A percentile compares a stretch with the other conserved stretches of the same genome.
Evolutionary conservation across 495 filamentous ascomycete genomes (phyloP).

Genomic region (Talaromyces ruber): DNA sequence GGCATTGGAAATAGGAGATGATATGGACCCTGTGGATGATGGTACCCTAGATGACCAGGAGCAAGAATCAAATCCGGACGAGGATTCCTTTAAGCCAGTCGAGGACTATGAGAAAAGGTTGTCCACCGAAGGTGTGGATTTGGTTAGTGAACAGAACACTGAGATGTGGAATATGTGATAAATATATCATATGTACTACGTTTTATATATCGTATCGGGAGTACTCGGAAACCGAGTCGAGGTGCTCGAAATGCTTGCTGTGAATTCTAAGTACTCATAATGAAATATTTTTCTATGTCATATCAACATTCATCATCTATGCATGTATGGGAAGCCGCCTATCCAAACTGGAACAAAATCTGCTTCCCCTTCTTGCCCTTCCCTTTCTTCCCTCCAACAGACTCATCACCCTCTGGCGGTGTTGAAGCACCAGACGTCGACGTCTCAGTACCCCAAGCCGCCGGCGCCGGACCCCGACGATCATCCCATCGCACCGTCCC

Average conservation of each 20-base stretch:
- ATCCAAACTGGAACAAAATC: constrained; percentile 52
- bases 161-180: background rate
- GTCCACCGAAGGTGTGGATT: background rate
- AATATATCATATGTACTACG: background rate
- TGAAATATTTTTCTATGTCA: background rate
- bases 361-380: constrained; percentile 72
- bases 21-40: constrained; percentile 1
- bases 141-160: background rate
- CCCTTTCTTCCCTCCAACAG: constrained; percentile 64
- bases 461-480: constrained; percentile 24
- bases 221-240: background rate
- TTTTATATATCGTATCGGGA: background rate
- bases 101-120: background rate
- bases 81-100: background rate
- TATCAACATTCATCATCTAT: background rate
- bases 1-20: constrained; percentile 38
- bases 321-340: constrained; percentile 12
- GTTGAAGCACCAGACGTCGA: constrained; percentile 18
- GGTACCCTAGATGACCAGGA: background rate
- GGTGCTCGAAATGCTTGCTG: background rate
- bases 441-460: constrained; percentile 36
- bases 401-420: constrained; percentile 24
- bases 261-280: background rate
- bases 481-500: constrained; percentile 64
- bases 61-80: background rate